Base-by-base conservation (phyloP, 2,329 filamentous ascomycete species). In the Chrysoporthe cubensis region DNA sequence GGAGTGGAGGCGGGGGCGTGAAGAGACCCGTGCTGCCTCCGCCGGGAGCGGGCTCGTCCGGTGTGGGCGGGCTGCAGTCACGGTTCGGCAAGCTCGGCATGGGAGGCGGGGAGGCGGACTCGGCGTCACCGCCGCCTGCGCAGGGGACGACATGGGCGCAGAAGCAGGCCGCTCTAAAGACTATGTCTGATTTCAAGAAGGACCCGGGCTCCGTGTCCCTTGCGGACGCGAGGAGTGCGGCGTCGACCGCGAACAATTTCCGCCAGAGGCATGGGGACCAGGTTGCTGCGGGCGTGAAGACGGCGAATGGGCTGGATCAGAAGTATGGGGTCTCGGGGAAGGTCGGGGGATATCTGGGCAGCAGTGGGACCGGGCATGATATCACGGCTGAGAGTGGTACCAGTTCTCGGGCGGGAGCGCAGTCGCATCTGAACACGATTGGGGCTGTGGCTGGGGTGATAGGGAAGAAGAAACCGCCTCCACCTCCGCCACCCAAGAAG, bases 261-360 rank as follows among this genome's bases (percentile, higher is more conserved):
- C 88, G 89, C 16, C 87, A 92, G 75, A 81, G 89, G 40, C 90
- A 93, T 73, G 87, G 89, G 3, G 90, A 90, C 21, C 88, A 92
- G 75, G 86, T 91, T 6, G 84, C 86, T 1, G 79, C 85, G 6
- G 90, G 90, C 0, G 82, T 84, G 73, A 81, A 83, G 73, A 83
- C 82, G 26, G 88, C 88, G 4, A 86, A 84, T 69, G 81, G 79
- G 1, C 72, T 90, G 66, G 87, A 88, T 65, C 84, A 89, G 74
- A 90, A 88, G 74, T 90, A 90, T 72, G 86, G 86, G 3, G 79
- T 89, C 4, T 69, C 76, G 46, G 77, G 81, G 50, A 81, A 78
- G 71, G 72, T 80, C 4, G 76, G 77, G 9, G 76, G 73, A 16
- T 74, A 73, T 60, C 42, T 72, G 13, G 68, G 69, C 56, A 65